Evolutionary conservation across 2,329 filamentous ascomycete genomes (phyloP).

Genomic region (Phialocephala sp.): DNA sequence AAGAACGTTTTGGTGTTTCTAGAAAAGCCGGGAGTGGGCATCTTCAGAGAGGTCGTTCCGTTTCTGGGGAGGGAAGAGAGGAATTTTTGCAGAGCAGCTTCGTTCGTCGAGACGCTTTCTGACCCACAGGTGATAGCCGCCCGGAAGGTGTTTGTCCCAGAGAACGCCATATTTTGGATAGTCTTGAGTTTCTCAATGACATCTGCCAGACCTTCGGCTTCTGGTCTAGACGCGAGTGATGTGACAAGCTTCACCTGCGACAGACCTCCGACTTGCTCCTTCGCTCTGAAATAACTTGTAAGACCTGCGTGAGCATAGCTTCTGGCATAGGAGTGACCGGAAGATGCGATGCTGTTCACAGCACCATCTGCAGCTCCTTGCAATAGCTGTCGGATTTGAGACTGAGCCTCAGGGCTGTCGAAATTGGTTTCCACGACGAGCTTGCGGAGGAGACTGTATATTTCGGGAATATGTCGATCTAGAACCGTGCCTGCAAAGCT

Average conservation of each 20-base stretch:
- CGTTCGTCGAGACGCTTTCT: slow-evolving; percentile 74
- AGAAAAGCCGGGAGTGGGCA: slow-evolving; percentile 43
- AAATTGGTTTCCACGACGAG: slow-evolving; percentile 90
- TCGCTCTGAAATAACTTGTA: slow-evolving; percentile 71
- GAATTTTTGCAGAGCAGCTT: slow-evolving; percentile 73
- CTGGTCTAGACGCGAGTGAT: slow-evolving; percentile 73
- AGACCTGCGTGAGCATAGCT: slow-evolving; percentile 83
- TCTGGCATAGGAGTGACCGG: slow-evolving; percentile 86
- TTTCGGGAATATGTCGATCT: slow-evolving; percentile 86
- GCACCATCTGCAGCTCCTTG: slow-evolving; percentile 88
- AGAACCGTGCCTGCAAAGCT: slow-evolving; percentile 85
- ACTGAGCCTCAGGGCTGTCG: slow-evolving; percentile 78
- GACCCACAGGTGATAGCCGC: slow-evolving; percentile 84
- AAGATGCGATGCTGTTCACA: slow-evolving; percentile 88
- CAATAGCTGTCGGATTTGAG: slow-evolving; percentile 84
- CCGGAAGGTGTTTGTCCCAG: slow-evolving; percentile 70
- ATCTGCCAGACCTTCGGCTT: slow-evolving; percentile 72
- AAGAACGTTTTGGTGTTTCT: slow-evolving; percentile 81
- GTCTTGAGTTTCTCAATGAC: slow-evolving; percentile 83
- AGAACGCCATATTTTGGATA: slow-evolving; percentile 81
- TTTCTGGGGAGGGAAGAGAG: slow-evolving; percentile 62
- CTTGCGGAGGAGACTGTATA: slow-evolving; percentile 85
- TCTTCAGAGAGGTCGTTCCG: slow-evolving; percentile 47
- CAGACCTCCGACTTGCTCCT: slow-evolving; percentile 88
- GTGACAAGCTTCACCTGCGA: slow-evolving; percentile 87